Evolutionary conservation across 1,139 yeast species (phyloP).

Genomic region (Hansenula sp.): DNA sequence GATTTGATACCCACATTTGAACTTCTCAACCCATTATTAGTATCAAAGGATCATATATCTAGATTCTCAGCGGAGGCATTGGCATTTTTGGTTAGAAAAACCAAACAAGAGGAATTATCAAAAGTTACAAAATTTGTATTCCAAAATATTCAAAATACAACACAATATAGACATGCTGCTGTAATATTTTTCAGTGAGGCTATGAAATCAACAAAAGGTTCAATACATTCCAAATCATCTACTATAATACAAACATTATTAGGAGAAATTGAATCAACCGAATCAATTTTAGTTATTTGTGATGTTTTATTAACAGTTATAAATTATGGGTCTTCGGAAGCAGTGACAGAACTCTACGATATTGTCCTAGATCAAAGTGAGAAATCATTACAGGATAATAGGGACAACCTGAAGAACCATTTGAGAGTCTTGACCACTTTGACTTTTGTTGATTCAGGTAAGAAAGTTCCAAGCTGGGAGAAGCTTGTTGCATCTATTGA

Average conservation of each 20-base stretch:
- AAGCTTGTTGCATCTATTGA: conserved; percentile 10
- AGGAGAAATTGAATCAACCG: conserved; percentile 29
- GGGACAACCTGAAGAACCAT: conserved; percentile 9
- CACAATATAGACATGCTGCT: conserved; percentile 51
- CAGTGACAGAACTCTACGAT: conserved; percentile 45
- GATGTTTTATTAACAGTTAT: conserved; percentile 61
- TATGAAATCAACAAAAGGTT: conserved; percentile 64
- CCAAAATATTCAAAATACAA: conserved; percentile 38
- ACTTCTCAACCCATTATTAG: conserved; percentile 61
- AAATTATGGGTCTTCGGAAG: conserved; percentile 55
- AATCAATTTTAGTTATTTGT: conserved; percentile 43
- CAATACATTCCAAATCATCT: conserved; percentile 70
- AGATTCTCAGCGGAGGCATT: conserved; percentile 90
- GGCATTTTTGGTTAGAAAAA: conserved; percentile 76
- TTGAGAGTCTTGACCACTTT: conserved; percentile 37
- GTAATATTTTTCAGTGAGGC: conserved; percentile 69
- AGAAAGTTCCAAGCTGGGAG: conserved; percentile 43
- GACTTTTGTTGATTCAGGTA: conserved; percentile 67
- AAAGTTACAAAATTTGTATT: conserved; percentile 49
- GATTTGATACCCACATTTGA: conserved; percentile 69
- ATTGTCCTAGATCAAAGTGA: conserved; percentile 30
- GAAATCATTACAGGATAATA: conserved; percentile 14
- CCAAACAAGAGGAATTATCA: conserved; percentile 45
- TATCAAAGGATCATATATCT: conserved; percentile 60
- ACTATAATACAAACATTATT: conserved; percentile 44